Evolutionary conservation across 163 green algal genomes (phyloP).

Genomic region (Chlamydomonas reinhardtii): DNA sequence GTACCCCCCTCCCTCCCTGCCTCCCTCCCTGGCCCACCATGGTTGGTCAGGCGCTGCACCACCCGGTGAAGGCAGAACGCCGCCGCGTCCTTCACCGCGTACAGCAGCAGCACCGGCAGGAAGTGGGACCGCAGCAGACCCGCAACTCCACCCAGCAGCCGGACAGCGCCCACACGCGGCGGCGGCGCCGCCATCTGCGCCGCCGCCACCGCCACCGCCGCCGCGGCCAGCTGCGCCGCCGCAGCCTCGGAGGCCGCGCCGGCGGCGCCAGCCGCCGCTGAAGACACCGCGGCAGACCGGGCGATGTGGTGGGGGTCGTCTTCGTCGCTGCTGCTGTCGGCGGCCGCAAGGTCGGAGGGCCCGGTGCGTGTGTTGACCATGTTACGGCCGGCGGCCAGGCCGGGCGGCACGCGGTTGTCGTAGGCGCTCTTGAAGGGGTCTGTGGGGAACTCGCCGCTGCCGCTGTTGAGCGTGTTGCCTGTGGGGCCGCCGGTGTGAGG

Average conservation of each 20-base stretch:
- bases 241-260: neutral
- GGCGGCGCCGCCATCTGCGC: slow-evolving; percentile 7
- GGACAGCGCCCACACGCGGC: neutral
- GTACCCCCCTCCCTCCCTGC: no score
- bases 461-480: no score
- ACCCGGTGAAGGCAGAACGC: slow-evolving; percentile 76
- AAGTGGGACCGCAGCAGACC: slow-evolving; percentile 62
- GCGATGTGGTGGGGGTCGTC: no score
- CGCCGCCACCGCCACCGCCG: neutral
- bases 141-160: slow-evolving; percentile 1
- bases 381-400: no score
- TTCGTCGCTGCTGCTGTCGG: neutral
- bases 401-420: no score
- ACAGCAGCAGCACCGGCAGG: slow-evolving; percentile 67
- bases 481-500: neutral
- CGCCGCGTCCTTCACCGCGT: slow-evolving; percentile 61
- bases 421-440: no score
- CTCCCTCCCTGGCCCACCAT: slow-evolving; percentile 39
- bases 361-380: no score
- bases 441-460: no score
- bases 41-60: slow-evolving; percentile 74
- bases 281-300: no score
- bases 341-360: neutral
- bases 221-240: neutral
- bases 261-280: neutral